Evolutionary conservation across 1,284 basidiomycete genomes (phyloP).

Genomic region (Trametes versicolor): DNA sequence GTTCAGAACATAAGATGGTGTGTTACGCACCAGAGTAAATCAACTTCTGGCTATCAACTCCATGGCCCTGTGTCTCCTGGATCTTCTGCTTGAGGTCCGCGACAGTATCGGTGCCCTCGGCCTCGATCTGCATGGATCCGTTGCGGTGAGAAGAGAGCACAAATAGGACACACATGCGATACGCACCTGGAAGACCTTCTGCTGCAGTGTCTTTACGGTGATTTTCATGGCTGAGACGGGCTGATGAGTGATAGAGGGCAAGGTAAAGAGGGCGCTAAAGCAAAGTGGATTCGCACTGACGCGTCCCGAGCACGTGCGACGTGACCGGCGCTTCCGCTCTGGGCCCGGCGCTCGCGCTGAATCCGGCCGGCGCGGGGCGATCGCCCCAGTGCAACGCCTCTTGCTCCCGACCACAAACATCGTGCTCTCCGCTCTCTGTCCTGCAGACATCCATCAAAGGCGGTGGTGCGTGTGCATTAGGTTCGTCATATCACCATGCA

Average conservation of each 20-base stretch:
- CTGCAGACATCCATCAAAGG: conserved; percentile 4
- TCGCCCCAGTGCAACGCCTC: conserved; percentile 19
- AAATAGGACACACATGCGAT: neutral
- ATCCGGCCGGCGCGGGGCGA: conserved; percentile 8
- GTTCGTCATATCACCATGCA: conserved; percentile 13
- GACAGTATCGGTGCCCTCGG: conserved; percentile 81
- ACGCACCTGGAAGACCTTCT: conserved; percentile 82
- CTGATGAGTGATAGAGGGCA: conserved; percentile 42
- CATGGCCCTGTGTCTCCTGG: conserved; percentile 77
- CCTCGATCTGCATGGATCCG: conserved; percentile 72
- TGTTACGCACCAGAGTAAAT: conserved; percentile 85
- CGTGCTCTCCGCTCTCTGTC: conserved; percentile 14
- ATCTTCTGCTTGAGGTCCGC: conserved; percentile 90
- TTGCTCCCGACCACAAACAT: conserved; percentile 25
- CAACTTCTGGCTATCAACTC: conserved; percentile 86
- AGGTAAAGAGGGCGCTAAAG: conserved; percentile 27
- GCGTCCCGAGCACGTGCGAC: conserved; percentile 41
- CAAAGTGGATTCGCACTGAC: conserved; percentile 34
- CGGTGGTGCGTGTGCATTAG: conserved; percentile 1
- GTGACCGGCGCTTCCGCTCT: conserved; percentile 24
- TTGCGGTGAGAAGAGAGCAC: conserved; percentile 4
- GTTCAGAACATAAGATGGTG: neutral
- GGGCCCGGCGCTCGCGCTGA: conserved; percentile 2
- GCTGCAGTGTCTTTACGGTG: conserved; percentile 93
- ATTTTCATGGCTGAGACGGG: conserved; percentile 75